Base-by-base conservation (phyloP, 805 yeast genomes). In the Saturnispora diversa region DNA sequence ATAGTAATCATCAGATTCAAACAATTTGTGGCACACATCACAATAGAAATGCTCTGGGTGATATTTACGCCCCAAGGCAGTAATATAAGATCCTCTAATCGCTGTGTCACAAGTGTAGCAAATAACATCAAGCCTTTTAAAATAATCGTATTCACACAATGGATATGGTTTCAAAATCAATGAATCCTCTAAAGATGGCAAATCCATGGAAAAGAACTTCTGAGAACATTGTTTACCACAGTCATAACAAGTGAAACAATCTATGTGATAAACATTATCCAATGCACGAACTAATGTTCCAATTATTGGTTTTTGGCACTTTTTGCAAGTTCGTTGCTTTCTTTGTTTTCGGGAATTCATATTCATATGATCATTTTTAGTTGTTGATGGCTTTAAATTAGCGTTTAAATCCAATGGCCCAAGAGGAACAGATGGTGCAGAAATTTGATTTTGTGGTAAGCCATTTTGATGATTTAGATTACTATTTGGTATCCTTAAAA, bases 1-100 rank as follows among this genome's bases (percentile, higher is more conserved):
- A 62, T 84, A 85, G 59, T 87, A 92, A 55, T 87, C 85, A 59
- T 88, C 96, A 43, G 88, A 88, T 4, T 90, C 95, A 59, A 94
- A 92, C 20, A 84, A 84, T 41, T 78, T 78, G 29, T 79, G 74
- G 57, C 98, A 92, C 24, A 85, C 75, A 6, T 82, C 77, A 63
- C 98, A 94, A 42, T 85, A 83, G 62, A 94, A 92, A 62, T 92
- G 98, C 50, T 92, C 96, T 39, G 90, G 80, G 54, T 92, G 97
- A 59, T 86, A 92, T 54, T 90, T 84, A 50, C 80, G 77, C 10
- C 94, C 95, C 52, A 88, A 73, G 0, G 97, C 97, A 1, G 95
- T 88, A 44, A 88, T 87, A 62, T 90, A 90, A 2, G 95, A 83
- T 0, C 97, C 97, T 51, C 96, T 65, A 37, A 94, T 68, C 4